These are phyloP conservation scores for Flaveria bidentis DNA, from an alignment of 129 eudicot genomes.

Conservation along the genomic window DNA sequence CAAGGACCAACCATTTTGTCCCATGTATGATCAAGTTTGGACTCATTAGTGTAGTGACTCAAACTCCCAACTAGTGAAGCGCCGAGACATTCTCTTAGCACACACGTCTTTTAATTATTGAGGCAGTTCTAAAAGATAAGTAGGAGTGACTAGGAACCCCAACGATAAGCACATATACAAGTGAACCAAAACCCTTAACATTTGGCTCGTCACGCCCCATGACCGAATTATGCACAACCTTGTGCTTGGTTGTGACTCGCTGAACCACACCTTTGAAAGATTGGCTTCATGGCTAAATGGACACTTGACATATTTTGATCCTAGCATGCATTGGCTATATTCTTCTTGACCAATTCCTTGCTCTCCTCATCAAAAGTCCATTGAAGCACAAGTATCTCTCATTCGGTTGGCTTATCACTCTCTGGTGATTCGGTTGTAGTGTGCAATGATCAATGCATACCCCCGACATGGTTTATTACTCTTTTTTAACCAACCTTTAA, in stretches of 20 bases:
- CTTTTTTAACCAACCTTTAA: not conserved
- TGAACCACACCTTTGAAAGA: not conserved
- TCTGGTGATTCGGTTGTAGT: not conserved
- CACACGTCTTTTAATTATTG: not conserved
- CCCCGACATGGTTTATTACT: not conserved
- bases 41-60: not conserved
- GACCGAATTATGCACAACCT: not conserved
- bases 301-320: not conserved
- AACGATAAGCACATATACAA: not conserved
- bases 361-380: not conserved
- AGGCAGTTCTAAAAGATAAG: not conserved
- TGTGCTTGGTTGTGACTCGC: not conserved
- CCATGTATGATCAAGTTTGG: not conserved
- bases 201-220: not conserved
- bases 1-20: no score
- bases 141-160: not conserved
- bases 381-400: no score
- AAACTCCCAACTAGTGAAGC: not conserved
- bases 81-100: not conserved
- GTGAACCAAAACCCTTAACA: not conserved
- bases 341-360: not conserved
- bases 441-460: not conserved
- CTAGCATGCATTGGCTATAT: not conserved
- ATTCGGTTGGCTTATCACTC: not conserved
- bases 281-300: not conserved